Evolutionary conservation across 768 basidiomycete genomes (phyloP).

Genomic region (Exsudoporus frostii): DNA sequence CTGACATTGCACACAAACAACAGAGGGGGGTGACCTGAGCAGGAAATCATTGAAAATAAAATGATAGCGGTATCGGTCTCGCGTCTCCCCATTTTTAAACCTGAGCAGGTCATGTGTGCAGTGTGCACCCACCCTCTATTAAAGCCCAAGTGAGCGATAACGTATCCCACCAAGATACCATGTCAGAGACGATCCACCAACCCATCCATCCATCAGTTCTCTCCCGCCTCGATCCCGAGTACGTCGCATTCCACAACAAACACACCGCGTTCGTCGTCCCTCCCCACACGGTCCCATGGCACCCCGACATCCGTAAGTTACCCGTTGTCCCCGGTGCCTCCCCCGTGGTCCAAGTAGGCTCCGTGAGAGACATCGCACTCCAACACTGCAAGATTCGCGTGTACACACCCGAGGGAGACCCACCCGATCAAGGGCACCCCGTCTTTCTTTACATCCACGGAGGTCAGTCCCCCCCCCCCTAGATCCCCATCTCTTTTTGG

Average conservation of each 20-base stretch:
- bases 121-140: conserved; percentile 1
- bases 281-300: conserved; percentile 59
- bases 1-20: not conserved
- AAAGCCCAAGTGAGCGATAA: not conserved
- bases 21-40: not conserved
- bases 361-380: conserved; percentile 47
- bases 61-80: not conserved
- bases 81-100: not conserved
- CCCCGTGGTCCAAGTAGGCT: conserved; percentile 52
- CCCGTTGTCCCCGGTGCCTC: conserved; percentile 56
- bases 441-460: conserved; percentile 73
- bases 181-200: conserved; percentile 30
- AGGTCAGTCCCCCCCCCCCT: conserved; percentile 36
- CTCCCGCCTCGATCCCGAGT: conserved; percentile 58
- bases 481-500: too few relatives aligned
- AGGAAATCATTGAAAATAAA: not conserved
- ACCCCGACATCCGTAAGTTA: conserved; percentile 48
- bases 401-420: conserved; percentile 54
- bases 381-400: conserved; percentile 53
- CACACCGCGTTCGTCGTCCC: conserved; percentile 43
- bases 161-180: not conserved
- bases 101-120: conserved; percentile 9
- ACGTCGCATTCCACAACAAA: conserved; percentile 54
- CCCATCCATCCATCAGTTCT: conserved; percentile 65
- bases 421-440: conserved; percentile 59